These are phyloP conservation scores for Leucoagaricus sp. DNA, from an alignment of 1,284 basidiomycete genomes.

Conservation along the genomic window DNA sequence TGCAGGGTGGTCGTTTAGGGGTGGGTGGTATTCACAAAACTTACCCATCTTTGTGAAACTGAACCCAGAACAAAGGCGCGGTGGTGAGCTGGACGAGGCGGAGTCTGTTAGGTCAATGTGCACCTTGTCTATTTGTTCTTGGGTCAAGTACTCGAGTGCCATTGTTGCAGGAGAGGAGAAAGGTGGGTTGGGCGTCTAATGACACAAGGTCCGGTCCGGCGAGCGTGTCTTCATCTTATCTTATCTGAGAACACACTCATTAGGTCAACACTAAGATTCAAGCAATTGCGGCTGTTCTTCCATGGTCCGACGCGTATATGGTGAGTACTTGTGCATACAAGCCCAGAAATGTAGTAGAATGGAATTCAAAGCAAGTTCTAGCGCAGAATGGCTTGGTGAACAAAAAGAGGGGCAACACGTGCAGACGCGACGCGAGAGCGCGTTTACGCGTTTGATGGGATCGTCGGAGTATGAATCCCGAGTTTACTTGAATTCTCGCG, in stretches of 20 bases:
- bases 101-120: slow-evolving; percentile 14
- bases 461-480: slow-evolving; percentile 11
- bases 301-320: neutral
- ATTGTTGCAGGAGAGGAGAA: slow-evolving; percentile 9
- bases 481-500: slow-evolving; percentile 12
- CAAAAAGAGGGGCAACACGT: slow-evolving; percentile 2
- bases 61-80: neutral
- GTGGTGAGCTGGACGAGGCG: slow-evolving; percentile 17
- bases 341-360: no score
- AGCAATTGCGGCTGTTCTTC: neutral
- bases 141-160: slow-evolving; percentile 43
- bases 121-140: slow-evolving; percentile 53
- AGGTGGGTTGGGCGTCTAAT: neutral
- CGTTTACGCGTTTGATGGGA: slow-evolving; percentile 17
- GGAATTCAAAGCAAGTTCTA: no score
- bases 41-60: slow-evolving; percentile 30
- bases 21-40: slow-evolving; percentile 3
- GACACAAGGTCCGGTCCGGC: neutral
- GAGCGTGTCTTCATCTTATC: slow-evolving; percentile 3
- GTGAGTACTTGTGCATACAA: no score
- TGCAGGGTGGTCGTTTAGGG: neutral
- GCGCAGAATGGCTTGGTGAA: no score
- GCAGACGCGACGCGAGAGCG: slow-evolving; percentile 10
- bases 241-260: neutral
- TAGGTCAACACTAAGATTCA: no score